These are phyloP conservation scores for Colletotrichum melonis DNA, from an alignment of 2,329 filamentous ascomycete species.

Conservation along the genomic window DNA sequence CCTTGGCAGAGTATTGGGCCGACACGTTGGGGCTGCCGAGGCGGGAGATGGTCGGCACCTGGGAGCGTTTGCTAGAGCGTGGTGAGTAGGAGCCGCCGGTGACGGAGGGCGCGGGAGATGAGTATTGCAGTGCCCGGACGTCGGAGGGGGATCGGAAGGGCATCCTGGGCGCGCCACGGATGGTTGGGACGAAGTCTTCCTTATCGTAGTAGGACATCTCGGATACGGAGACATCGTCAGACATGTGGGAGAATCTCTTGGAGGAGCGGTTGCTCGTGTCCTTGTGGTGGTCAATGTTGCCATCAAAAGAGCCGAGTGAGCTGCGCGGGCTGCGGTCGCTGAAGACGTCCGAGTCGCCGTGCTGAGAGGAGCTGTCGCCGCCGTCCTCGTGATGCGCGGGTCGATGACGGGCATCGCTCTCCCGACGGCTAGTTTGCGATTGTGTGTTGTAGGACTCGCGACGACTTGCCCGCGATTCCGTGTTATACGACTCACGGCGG, in stretches of 20 bases:
- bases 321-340: conserved; percentile 68
- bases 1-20: conserved; percentile 66
- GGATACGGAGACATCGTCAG: conserved; percentile 62
- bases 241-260: conserved; percentile 56
- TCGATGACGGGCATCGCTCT: conserved; percentile 5
- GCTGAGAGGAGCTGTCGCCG: conserved; percentile 61
- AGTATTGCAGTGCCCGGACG: conserved; percentile 78
- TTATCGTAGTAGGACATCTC: conserved; percentile 47
- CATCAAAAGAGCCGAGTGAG: conserved; percentile 62
- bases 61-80: conserved; percentile 61
- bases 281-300: conserved; percentile 40
- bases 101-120: conserved; percentile 71
- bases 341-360: conserved; percentile 69
- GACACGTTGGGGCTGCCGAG: conserved; percentile 66
- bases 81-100: conserved; percentile 57
- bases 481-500: conserved; percentile 6
- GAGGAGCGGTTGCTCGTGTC: conserved; percentile 48
- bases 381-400: conserved; percentile 39
- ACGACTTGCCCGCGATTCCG: conserved; percentile 16
- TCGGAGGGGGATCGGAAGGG: conserved; percentile 77
- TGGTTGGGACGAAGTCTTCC: conserved; percentile 63
- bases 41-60: conserved; percentile 63
- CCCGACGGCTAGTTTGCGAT: conserved; percentile 8
- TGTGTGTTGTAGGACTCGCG: conserved; percentile 18
- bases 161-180: conserved; percentile 69